A percentile compares a stretch with the other conserved stretches of the same genome.
Evolutionary conservation across 768 basidiomycete genomes (phyloP).

Genomic region (Lentinula aciculospora): DNA sequence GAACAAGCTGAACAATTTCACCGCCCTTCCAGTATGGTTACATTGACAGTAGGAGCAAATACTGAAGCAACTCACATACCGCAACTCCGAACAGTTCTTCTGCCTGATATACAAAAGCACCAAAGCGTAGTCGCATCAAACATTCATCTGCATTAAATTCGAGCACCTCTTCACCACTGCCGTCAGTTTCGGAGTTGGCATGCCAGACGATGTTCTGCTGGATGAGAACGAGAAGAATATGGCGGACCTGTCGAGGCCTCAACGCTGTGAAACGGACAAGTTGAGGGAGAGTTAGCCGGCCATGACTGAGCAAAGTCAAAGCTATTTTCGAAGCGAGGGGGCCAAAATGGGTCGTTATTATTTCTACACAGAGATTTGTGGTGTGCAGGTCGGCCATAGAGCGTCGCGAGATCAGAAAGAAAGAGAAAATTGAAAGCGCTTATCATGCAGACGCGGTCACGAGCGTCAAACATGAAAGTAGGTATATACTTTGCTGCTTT

Average conservation of each 20-base stretch:
- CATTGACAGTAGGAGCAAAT: conserved; percentile 4
- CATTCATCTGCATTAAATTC: conserved; percentile 86
- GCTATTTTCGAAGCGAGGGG: conserved; percentile 61
- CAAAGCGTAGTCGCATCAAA: conserved; percentile 76
- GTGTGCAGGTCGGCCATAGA: conserved; percentile 64
- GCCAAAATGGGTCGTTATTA: conserved; percentile 63
- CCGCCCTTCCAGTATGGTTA: conserved; percentile 46
- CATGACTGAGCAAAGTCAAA: conserved; percentile 68
- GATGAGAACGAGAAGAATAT: conserved; percentile 69
- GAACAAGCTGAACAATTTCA: conserved; percentile 67
- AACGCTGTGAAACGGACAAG: conserved; percentile 65
- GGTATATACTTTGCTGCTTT: too few species aligned
- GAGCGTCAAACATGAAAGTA: neutral
- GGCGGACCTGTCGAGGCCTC: conserved; percentile 62
- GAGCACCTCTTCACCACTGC: conserved; percentile 45
- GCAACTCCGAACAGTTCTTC: conserved; percentile 62
- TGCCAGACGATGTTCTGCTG: conserved; percentile 95
- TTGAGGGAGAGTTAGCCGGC: conserved; percentile 70
- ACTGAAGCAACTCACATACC: conserved; percentile 39
- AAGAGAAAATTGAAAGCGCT: neutral
- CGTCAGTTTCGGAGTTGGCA: conserved; percentile 62
- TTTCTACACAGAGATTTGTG: conserved; percentile 53
- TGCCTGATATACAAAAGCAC: conserved; percentile 72
- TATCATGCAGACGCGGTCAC: neutral
- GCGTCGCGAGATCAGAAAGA: neutral